Percentiles rank a stretch among this genome's conserved stretches.
Conservation (phyloP, 768 basidiomycete species). For the Candolleomyces eurysporus region DNA sequence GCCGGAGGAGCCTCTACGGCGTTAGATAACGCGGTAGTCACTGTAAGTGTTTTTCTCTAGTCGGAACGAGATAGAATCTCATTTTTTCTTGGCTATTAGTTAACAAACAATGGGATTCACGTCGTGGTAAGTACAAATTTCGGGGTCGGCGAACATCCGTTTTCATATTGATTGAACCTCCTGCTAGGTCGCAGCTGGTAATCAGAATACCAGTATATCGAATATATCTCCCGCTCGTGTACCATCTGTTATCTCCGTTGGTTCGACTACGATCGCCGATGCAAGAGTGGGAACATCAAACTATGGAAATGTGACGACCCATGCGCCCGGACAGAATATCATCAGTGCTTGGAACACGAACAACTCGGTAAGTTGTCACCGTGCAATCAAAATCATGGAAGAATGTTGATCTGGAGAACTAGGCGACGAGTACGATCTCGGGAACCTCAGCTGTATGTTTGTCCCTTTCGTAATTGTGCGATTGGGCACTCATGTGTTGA, state of each 20-base stretch:
- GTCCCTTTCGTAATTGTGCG: no score
- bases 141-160: background rate
- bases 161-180: background rate
- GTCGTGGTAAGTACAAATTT: background rate
- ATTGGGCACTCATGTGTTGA: no score
- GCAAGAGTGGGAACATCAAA: background rate
- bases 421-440: background rate
- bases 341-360: background rate
- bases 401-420: background rate
- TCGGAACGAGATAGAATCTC: background rate
- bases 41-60: background rate
- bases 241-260: background rate
- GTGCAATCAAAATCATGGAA: background rate
- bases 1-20: background rate
- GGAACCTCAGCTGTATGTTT: background rate
- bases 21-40: background rate
- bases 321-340: background rate
- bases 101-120: background rate
- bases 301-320: background rate
- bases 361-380: background rate
- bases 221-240: background rate
- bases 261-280: background rate
- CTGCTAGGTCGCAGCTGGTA: background rate
- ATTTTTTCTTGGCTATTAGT: background rate
- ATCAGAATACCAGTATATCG: background rate